phyloP scores from a whole-genome alignment of 805 yeast genomes.

The Yamadazyma olivae region DNA sequence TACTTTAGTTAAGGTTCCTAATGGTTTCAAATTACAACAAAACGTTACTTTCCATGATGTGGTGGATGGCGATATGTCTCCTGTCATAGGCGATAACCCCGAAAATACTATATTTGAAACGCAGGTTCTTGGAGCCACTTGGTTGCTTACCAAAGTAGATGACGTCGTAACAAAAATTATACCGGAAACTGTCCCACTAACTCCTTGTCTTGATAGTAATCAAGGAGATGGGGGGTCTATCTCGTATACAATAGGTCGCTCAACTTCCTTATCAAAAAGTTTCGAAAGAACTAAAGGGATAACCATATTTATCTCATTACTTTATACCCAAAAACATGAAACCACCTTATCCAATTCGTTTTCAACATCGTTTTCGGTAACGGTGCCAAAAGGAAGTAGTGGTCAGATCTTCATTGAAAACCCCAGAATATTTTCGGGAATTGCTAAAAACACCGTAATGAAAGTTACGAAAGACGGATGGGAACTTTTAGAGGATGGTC shows the following conservation, averaged over 20 bases:
- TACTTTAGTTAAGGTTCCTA: constrained; percentile 1
- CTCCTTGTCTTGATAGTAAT: constrained; percentile 14
- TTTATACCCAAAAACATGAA: background rate
- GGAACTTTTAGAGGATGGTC: background rate
- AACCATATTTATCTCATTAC: background rate
- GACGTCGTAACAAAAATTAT: background rate
- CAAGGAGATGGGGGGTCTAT: constrained; percentile 15
- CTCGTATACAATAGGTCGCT: constrained; percentile 7
- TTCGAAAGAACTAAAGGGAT: constrained; percentile 2
- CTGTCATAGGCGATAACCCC: too few species aligned
- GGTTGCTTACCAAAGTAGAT: constrained; percentile 10
- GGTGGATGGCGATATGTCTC: background rate
- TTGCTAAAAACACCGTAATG: constrained; percentile 1
- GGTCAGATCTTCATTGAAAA: constrained; percentile 12
- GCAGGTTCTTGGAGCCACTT: background rate
- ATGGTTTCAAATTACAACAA: constrained; percentile 1
- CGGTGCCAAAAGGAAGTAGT: constrained; percentile 8
- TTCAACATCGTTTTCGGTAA: constrained; percentile 7
- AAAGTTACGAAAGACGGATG: constrained; percentile 1
- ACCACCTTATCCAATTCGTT: constrained; percentile 1
- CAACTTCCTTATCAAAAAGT: constrained; percentile 1
- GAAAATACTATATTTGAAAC: too few species aligned
- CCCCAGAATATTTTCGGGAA: constrained; percentile 6
- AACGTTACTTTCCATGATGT: background rate
- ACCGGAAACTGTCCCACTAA: constrained; percentile 13